Evolutionary conservation across 2,329 filamentous ascomycete genomes (phyloP).

Genomic region (Fusarium circinatum): DNA sequence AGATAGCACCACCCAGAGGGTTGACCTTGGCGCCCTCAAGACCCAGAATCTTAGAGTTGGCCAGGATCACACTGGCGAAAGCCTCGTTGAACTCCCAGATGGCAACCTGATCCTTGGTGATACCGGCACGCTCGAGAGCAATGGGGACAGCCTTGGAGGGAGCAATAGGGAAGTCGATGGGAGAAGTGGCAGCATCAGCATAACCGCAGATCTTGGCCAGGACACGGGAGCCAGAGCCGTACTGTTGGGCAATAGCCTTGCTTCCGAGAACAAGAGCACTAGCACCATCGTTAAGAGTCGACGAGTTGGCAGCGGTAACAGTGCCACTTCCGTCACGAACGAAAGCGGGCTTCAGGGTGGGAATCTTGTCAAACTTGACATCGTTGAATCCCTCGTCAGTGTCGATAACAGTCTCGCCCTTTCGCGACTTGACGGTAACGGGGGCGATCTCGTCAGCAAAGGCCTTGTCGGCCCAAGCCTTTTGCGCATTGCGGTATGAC

Average conservation of each 20-base stretch:
- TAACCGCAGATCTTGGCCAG: constrained; percentile 87
- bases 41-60: constrained; percentile 91
- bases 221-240: constrained; percentile 80
- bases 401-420: constrained; percentile 81
- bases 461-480: constrained; percentile 82
- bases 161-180: constrained; percentile 94
- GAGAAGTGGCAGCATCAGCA: constrained; percentile 89
- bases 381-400: constrained; percentile 92
- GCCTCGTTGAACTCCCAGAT: constrained; percentile 99
- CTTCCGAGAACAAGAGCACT: constrained; percentile 88
- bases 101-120: constrained; percentile 90
- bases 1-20: constrained; percentile 89
- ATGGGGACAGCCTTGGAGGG: constrained; percentile 93
- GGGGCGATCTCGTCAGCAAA: constrained; percentile 93
- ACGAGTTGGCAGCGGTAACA: constrained; percentile 94
- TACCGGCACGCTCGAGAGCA: constrained; percentile 86
- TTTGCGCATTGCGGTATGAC: constrained; percentile 89
- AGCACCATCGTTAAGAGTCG: constrained; percentile 93
- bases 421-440: constrained; percentile 84
- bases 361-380: constrained; percentile 86
- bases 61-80: constrained; percentile 94
- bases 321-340: constrained; percentile 85
- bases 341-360: constrained; percentile 90
- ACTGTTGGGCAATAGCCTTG: constrained; percentile 82
- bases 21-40: constrained; percentile 85